Percentiles rank a stretch among this genome's conserved stretches.
phyloP scores from a whole-genome alignment of 140 eudicot species.

The Erigeron philadelphicus region DNA sequence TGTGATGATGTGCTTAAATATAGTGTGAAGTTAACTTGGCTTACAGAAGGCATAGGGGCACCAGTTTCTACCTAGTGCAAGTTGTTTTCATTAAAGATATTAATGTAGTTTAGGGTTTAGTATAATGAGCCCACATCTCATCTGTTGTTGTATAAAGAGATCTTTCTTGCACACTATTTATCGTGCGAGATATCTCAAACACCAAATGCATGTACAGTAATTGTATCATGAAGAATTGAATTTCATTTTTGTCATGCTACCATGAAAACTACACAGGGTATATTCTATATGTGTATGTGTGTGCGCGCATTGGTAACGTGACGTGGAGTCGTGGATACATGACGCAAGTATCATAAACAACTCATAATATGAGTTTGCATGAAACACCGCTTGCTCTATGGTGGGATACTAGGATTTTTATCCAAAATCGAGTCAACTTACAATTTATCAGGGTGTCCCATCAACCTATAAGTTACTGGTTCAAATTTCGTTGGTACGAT shows the following conservation, averaged over 20 bases:
- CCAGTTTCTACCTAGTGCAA: neutral
- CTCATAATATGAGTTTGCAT: no score
- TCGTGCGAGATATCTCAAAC: conserved; percentile 14
- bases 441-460: no score
- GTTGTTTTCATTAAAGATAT: neutral
- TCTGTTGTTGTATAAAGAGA: conserved; percentile 17
- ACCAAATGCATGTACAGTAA: conserved; percentile 13
- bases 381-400: neutral
- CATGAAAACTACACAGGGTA: neutral
- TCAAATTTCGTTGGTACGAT: no score
- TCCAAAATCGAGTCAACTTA: neutral
- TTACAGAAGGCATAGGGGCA: neutral
- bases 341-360: neutral
- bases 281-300: neutral
- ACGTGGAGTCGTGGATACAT: neutral
- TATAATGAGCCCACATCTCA: neutral
- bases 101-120: no score
- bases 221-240: conserved; percentile 2
- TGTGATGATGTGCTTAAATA: neutral
- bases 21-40: neutral
- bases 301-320: neutral
- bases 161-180: conserved; percentile 6
- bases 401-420: neutral
- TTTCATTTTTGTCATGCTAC: neutral
- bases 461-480: no score